Conservation (phyloP, 1,284 basidiomycete species). For the Rhodotorula sp. region DNA sequence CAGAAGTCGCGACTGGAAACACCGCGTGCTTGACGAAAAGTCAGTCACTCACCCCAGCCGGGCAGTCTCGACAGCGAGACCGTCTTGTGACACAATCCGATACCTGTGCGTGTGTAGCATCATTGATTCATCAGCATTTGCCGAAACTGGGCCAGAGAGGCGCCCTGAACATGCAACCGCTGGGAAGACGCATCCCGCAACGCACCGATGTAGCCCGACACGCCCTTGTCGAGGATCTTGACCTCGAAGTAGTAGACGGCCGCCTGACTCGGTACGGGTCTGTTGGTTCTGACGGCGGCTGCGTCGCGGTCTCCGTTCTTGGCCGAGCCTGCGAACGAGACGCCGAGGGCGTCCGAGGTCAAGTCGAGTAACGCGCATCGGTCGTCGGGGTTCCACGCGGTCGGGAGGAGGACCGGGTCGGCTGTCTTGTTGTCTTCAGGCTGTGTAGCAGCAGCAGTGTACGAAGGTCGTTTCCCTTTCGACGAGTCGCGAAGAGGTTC, state of each 20-base stretch:
- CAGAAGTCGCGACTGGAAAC: no score
- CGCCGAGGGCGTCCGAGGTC: slow-evolving; percentile 66
- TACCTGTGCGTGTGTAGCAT: slow-evolving; percentile 4
- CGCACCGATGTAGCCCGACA: slow-evolving; percentile 80
- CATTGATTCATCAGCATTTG: not conserved
- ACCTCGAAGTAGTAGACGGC: slow-evolving; percentile 91
- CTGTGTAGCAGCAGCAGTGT: not conserved
- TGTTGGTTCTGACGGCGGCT: slow-evolving; percentile 69
- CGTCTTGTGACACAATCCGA: slow-evolving; percentile 55
- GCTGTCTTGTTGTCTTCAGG: not conserved
- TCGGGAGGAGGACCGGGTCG: slow-evolving; percentile 58
- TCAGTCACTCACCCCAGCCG: slow-evolving; percentile 60
- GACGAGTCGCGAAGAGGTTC: not conserved
- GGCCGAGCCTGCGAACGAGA: slow-evolving; percentile 56
- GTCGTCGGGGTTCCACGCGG: slow-evolving; percentile 70
- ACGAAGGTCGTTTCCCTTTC: no score
- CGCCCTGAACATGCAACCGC: no score
- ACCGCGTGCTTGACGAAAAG: not conserved
- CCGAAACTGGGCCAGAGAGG: not conserved
- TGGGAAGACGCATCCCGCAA: slow-evolving; percentile 51
- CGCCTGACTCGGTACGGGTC: slow-evolving; percentile 72
- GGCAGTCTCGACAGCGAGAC: slow-evolving; percentile 72
- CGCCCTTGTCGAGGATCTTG: slow-evolving; percentile 71
- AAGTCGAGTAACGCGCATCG: slow-evolving; percentile 62
- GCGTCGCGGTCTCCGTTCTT: slow-evolving; percentile 69